Evolutionary conservation across 257 asterid species (phyloP).

Genomic region (Ilex asprella): DNA sequence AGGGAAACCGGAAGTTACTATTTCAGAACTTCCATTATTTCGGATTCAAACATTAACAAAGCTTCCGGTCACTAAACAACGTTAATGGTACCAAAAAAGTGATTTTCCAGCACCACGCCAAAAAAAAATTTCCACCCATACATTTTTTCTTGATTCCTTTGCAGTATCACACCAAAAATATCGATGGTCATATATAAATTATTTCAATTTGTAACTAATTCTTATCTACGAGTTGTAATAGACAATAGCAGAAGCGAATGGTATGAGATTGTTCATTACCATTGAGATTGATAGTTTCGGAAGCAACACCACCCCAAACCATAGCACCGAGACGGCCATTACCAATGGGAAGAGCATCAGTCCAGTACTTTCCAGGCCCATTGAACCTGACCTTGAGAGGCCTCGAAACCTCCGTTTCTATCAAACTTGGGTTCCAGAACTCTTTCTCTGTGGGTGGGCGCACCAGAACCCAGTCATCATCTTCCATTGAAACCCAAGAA

Average conservation of each 20-base stretch:
- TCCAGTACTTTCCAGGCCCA: constrained; percentile 59
- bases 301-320: constrained; percentile 64
- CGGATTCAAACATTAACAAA: neutral
- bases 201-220: too few relatives aligned
- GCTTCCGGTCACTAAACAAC: neutral
- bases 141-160: too few relatives aligned
- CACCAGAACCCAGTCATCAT: too few relatives aligned
- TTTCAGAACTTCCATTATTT: neutral
- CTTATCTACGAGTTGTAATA: too few relatives aligned
- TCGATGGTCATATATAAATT: too few relatives aligned
- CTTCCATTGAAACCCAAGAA: too few relatives aligned
- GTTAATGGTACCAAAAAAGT: too few relatives aligned
- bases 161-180: too few relatives aligned
- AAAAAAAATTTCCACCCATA: neutral
- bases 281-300: constrained; percentile 70
- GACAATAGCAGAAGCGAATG: neutral
- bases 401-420: constrained; percentile 18
- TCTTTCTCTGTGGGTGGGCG: constrained; percentile 30
- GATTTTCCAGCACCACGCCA: too few relatives aligned
- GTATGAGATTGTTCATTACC: constrained; percentile 24
- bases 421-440: constrained; percentile 43
- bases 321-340: constrained; percentile 25
- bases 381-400: constrained; percentile 52
- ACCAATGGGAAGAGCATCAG: constrained; percentile 84
- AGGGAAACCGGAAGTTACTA: too few relatives aligned